Base-by-base conservation (phyloP, 2,329 filamentous ascomycete genomes). In the Fusarium subtropicale region DNA sequence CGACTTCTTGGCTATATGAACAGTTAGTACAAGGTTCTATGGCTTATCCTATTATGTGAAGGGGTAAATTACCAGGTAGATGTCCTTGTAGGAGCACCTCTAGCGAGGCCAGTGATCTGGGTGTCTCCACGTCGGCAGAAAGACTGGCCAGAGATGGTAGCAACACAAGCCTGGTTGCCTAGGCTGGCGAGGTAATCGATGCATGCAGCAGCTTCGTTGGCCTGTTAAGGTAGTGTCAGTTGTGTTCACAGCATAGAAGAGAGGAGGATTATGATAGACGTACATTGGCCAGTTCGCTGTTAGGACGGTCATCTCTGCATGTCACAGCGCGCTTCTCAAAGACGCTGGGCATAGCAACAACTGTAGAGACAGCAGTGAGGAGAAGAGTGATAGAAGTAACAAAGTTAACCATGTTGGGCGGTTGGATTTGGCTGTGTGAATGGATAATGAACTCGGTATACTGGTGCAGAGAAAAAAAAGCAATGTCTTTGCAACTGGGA, bases 121-220 rank as follows among this genome's bases (percentile, higher is more conserved):
- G 64, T 67, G 26, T 67, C 28, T 34, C 64, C 64, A 2, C 64
- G 64, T 13, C 64, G 24, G 20, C 64, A 67, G n/a, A 51, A 67
- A 2, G 58, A 58, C 3, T 30, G 28, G 7, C 51, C 64, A 0
- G 64, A 45, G 33, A 68, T 34, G 3, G 41, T 44, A 5, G 46
- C 64, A 10, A 51, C 45, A 4, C 64, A 67, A 2, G 41, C 13
- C 18, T 67, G 47, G 3, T 20, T 13, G 0, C 31, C 31, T 7
- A 67, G 64, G 8, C 64, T 59, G 34, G 64, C 64, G 8, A 67
- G 44, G 24, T 64, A 67, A 33, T 64, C 38, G 42, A 67, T 68
- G 18, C 64, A 68, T 4, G 41, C 38, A 0, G 63, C 64, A 9
- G 64, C 64, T 42, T 67, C 64, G 1, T 64, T 64, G 16, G 53